Percentiles rank a stretch among this genome's conserved stretches.
Evolutionary conservation across 805 yeast genomes (phyloP).

Genomic region (Kuraishia hungarica): DNA sequence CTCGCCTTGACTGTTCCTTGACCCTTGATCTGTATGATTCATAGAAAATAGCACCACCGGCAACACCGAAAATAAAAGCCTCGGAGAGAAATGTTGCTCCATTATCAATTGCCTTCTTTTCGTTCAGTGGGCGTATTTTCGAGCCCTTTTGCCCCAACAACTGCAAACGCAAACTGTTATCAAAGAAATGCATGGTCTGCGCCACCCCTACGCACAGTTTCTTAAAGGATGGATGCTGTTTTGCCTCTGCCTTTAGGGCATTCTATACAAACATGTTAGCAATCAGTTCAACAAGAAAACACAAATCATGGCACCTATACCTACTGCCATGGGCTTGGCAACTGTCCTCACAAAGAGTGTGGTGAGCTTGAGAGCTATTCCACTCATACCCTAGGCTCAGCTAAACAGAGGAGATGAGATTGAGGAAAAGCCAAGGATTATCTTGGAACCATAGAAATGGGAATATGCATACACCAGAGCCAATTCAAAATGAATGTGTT

Average conservation of each 20-base stretch:
- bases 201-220: slow-evolving; percentile 60
- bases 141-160: slow-evolving; percentile 45
- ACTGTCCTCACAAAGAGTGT: slow-evolving; percentile 65
- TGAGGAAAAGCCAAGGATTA: not conserved
- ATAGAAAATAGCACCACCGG: slow-evolving; percentile 65
- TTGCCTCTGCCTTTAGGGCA: slow-evolving; percentile 64
- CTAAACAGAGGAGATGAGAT: not conserved
- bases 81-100: slow-evolving; percentile 80
- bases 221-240: slow-evolving; percentile 58
- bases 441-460: not conserved
- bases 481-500: too few relatives aligned
- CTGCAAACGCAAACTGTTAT: slow-evolving; percentile 50
- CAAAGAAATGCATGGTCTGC: slow-evolving; percentile 61
- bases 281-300: not conserved
- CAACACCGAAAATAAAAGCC: slow-evolving; percentile 68
- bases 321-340: slow-evolving; percentile 68
- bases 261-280: slow-evolving; percentile 20
- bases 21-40: slow-evolving; percentile 63
- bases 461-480: too few relatives aligned
- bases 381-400: slow-evolving; percentile 43
- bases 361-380: slow-evolving; percentile 66
- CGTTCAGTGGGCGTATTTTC: slow-evolving; percentile 71
- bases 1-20: slow-evolving; percentile 55
- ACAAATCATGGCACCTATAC: slow-evolving; percentile 8
- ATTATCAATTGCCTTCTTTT: slow-evolving; percentile 69